Conservation (phyloP, 345 rosid species). For the Boechera retrofracta region DNA sequence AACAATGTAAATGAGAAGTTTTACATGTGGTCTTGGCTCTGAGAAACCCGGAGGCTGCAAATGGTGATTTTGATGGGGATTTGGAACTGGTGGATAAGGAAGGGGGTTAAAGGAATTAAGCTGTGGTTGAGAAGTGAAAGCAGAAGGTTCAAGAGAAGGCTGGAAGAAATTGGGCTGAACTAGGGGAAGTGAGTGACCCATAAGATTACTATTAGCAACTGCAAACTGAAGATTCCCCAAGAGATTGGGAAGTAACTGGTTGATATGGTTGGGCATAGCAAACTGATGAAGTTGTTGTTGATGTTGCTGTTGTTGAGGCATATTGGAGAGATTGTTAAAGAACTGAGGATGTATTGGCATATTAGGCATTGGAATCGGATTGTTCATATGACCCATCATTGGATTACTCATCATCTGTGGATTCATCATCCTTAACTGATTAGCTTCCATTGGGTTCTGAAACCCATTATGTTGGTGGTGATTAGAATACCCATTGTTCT, state of each 20-base stretch:
- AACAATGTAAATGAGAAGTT: neutral
- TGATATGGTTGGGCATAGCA: conserved; percentile 49
- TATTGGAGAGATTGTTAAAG: conserved; percentile 39
- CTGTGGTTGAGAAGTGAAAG: conserved; percentile 43
- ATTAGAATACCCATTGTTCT: conserved; percentile 39
- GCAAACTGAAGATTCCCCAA: conserved; percentile 56
- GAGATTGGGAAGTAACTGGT: conserved; percentile 51
- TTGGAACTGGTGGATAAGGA: conserved; percentile 35
- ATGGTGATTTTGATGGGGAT: conserved; percentile 42
- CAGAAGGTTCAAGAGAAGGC: conserved; percentile 40
- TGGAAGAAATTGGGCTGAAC: conserved; percentile 47
- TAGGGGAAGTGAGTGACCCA: conserved; percentile 50
- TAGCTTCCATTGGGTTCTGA: conserved; percentile 39
- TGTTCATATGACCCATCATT: conserved; percentile 51
- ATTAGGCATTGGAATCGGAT: conserved; percentile 25
- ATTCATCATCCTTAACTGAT: conserved; percentile 48
- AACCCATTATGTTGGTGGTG: conserved; percentile 36
- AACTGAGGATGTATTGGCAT: conserved; percentile 43
- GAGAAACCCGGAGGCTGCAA: conserved; percentile 38
- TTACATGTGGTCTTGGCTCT: conserved; percentile 45
- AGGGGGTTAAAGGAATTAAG: conserved; percentile 42
- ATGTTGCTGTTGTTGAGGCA: conserved; percentile 41
- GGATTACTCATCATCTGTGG: conserved; percentile 51
- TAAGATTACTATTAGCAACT: conserved; percentile 34
- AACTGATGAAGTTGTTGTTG: conserved; percentile 48